These are phyloP conservation scores for Arctium minus DNA, from an alignment of 129 eudicot species.

Conservation along the genomic window DNA sequence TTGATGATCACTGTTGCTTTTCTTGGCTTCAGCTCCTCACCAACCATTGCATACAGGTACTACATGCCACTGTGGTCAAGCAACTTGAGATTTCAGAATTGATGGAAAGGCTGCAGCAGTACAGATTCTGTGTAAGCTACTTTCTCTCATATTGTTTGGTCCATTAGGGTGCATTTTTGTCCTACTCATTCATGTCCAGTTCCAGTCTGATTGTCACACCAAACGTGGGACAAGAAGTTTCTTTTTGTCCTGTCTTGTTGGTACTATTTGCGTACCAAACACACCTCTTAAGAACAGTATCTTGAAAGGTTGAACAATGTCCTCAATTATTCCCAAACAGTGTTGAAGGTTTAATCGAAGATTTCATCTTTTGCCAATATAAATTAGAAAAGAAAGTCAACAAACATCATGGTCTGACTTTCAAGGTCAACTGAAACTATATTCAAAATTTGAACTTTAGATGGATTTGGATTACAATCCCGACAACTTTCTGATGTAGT, in stretches of 20 bases:
- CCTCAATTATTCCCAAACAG: too few relatives aligned
- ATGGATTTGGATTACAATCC: background rate
- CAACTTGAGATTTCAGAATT: constrained; percentile 60
- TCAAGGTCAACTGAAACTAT: too few relatives aligned
- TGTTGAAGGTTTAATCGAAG: too few relatives aligned
- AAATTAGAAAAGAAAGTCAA: too few relatives aligned
- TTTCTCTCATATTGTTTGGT: background rate
- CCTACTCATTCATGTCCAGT: background rate
- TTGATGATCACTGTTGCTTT: background rate
- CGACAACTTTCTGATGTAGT: background rate
- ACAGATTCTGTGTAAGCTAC: constrained; percentile 57
- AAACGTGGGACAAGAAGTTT: background rate
- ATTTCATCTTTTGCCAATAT: too few relatives aligned
- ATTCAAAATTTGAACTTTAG: background rate
- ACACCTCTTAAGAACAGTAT: background rate
- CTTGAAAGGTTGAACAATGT: too few relatives aligned
- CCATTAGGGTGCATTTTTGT: background rate
- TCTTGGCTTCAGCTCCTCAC: background rate
- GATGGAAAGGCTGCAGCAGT: constrained; percentile 52
- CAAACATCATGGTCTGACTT: too few relatives aligned
- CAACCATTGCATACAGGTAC: constrained; percentile 29
- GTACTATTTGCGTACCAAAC: background rate
- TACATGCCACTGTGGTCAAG: constrained; percentile 66
- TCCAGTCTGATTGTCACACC: background rate
- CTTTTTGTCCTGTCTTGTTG: background rate